Conservation (phyloP, 176 grass and related monocot genomes). For the Pontederia crassipes region DNA sequence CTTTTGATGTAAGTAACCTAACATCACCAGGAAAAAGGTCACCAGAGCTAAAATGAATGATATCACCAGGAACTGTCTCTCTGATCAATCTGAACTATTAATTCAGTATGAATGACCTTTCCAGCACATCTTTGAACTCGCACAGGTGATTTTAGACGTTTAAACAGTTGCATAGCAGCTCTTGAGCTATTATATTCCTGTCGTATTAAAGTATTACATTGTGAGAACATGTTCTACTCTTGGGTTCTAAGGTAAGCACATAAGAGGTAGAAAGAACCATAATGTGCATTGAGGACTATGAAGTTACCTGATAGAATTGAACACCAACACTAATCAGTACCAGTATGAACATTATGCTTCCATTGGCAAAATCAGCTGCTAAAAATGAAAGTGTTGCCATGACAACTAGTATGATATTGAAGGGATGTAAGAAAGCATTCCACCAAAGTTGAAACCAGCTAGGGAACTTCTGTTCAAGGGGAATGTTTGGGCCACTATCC, state of each 20-base stretch:
- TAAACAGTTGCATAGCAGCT: conserved; percentile 26
- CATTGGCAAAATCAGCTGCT: conserved; percentile 29
- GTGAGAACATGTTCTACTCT: background rate
- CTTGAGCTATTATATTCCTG: conserved; percentile 38
- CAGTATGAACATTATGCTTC: conserved; percentile 34
- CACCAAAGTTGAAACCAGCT: conserved; percentile 27
- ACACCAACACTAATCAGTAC: conserved; percentile 27
- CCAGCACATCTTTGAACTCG: conserved; percentile 40
- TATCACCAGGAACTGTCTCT: conserved; percentile 37
- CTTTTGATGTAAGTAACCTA: conserved; percentile 31
- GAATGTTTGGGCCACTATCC: conserved; percentile 22
- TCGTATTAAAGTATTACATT: background rate
- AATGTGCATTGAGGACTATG: background rate
- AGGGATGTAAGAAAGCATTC: conserved; percentile 34
- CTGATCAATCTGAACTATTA: conserved; percentile 38
- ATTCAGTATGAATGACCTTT: conserved; percentile 25
- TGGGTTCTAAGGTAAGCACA: background rate
- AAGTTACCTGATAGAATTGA: conserved; percentile 30
- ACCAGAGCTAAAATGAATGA: conserved; percentile 33
- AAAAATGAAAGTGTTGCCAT: conserved; percentile 30
- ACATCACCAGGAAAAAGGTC: conserved; percentile 37
- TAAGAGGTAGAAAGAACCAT: background rate
- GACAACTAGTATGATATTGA: conserved; percentile 37
- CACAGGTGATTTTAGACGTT: conserved; percentile 24
- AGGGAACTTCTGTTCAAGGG: conserved; percentile 7